phyloP scores from a whole-genome alignment of 495 filamentous ascomycete species.

The Penicillium diatomitis region DNA sequence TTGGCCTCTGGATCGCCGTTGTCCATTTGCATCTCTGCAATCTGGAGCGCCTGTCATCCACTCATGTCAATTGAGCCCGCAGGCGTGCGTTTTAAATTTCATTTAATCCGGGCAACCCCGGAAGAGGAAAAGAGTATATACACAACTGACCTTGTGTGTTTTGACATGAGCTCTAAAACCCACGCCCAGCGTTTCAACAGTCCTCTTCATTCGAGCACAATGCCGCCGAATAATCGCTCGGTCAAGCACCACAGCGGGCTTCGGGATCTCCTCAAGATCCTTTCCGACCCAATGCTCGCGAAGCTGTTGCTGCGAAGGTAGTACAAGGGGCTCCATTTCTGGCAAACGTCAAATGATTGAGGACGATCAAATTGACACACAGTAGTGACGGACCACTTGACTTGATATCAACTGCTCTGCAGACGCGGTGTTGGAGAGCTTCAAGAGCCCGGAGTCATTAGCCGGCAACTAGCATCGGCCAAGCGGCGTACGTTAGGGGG shows the following conservation, averaged over 20 bases:
- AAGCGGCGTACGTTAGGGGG: too few relatives aligned
- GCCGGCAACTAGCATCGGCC: too few relatives aligned
- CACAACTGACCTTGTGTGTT: conserved; percentile 61
- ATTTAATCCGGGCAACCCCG: not conserved
- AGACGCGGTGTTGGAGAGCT: too few relatives aligned
- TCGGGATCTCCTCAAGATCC: conserved; percentile 48
- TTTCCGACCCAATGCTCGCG: conserved; percentile 50
- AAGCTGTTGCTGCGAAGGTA: conserved; percentile 20
- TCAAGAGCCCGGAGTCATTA: too few relatives aligned
- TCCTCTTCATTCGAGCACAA: conserved; percentile 64
- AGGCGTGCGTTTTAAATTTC: too few relatives aligned
- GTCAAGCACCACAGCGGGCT: conserved; percentile 65
- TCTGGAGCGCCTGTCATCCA: conserved; percentile 51
- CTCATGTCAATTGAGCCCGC: not conserved
- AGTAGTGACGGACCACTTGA: too few relatives aligned
- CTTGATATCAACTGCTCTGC: too few relatives aligned
- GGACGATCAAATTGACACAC: too few relatives aligned
- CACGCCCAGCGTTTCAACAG: conserved; percentile 47
- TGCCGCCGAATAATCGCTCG: conserved; percentile 56
- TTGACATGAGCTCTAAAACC: conserved; percentile 78
- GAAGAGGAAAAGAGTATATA: not conserved
- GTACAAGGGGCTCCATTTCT: conserved; percentile 1
- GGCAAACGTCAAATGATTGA: not conserved
- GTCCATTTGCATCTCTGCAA: conserved; percentile 68
- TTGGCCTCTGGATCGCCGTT: conserved; percentile 42